These are phyloP conservation scores for Serendipita sp. DNA, from an alignment of 768 basidiomycete genomes.

Conservation along the genomic window DNA sequence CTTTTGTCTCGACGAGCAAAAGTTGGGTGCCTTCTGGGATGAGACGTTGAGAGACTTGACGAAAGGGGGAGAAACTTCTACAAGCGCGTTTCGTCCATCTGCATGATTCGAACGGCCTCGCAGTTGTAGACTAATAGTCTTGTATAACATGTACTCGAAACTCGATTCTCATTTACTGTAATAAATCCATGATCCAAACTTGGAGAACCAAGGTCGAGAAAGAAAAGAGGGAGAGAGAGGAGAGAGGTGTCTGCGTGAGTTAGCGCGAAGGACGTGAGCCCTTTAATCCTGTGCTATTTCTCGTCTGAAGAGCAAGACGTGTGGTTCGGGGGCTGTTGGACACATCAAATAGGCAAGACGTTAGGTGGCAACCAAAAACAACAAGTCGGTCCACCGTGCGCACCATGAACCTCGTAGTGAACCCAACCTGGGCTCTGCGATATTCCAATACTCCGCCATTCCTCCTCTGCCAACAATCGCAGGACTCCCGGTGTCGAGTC, in stretches of 20 bases:
- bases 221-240: not conserved
- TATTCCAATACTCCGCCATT: constrained; percentile 95
- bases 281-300: constrained; percentile 17
- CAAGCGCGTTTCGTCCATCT: too few species aligned
- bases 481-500: constrained; percentile 38
- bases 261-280: not conserved
- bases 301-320: constrained; percentile 86
- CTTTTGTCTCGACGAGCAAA: constrained; percentile 46
- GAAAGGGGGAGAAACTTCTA: not conserved
- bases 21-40: constrained; percentile 53
- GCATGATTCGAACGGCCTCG: too few species aligned
- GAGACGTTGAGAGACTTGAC: constrained; percentile 41
- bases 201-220: not conserved
- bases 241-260: not conserved
- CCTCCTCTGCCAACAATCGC: constrained; percentile 66
- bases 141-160: too few species aligned
- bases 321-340: constrained; percentile 67
- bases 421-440: constrained; percentile 94
- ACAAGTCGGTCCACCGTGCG: constrained; percentile 12
- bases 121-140: too few species aligned
- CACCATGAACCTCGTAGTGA: constrained; percentile 94
- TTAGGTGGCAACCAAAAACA: constrained; percentile 4
- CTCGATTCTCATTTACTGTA: not conserved
- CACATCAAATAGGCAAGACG: not conserved
- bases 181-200: not conserved